Evolutionary conservation across 257 asterid genomes (phyloP), one percentile per base, ranked within the genome.

Genomic region (Coffea eugenioides): DNA sequence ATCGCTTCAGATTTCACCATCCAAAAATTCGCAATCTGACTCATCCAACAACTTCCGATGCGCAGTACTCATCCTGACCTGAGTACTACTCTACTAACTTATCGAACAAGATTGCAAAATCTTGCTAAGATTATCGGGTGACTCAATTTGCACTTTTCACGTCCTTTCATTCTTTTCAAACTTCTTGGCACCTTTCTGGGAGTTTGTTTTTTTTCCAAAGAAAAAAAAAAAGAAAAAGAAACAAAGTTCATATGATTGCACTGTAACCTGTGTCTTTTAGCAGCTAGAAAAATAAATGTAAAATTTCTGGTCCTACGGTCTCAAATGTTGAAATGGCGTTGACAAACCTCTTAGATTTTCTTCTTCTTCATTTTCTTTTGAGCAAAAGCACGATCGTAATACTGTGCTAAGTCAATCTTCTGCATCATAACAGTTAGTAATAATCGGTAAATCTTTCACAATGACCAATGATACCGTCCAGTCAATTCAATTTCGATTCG

Each of bases 121-220:
- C 72, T n/a, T n/a, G 21, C 25, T 49, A 6, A n/a, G 52, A 75
- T 61, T 61, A 61, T 61, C 43, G 43, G 3, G 65, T 66, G 74
- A 65, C 73, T 65, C 61, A 27, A 76, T 64, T 31, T 15, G 21
- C 45, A 21, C 45, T 39, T 41, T 41, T 7, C 27, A 16, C 9
- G 34, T 31, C 34, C 10, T 68, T 45, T 56, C 75, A 31, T 57
- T 75, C 78, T 75, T 75, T 75, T 31, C 23, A 67, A 36, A 39
- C 72, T 67, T 16, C 48, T 67, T 36, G 72, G n/a, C 72, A 34
- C 3, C 8, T 34, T 66, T 66, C 71, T 67, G 34, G 48, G 20
- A 36, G n/a, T 34, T 16, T 39, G 0, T 39, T 0, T 39, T 39
- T 39, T 39, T 39, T 39, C 0, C 2, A 25, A 65, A 27, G 5